Evolutionary conservation across 2,329 filamentous ascomycete genomes (phyloP), one percentile per base, ranked within the genome.

Genomic region (Aurifilum marmelostoma): DNA sequence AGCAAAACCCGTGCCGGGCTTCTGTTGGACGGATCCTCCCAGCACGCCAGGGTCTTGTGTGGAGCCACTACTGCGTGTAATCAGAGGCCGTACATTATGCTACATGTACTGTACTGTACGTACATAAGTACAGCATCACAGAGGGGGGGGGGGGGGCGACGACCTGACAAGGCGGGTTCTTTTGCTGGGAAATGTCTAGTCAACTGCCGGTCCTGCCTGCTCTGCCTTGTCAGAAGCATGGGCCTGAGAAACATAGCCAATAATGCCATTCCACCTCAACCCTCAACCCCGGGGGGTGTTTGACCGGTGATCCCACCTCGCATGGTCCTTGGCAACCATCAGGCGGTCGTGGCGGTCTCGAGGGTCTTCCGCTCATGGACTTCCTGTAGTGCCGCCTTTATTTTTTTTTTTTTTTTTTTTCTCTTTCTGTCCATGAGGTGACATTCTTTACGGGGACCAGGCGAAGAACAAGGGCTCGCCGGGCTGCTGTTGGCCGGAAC

Each of bases 11-110:
- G 8, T 34, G 34, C 34, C 34, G 8, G 4, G 34, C 8, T 34
- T 34, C 34, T n/a, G 18, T 16, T 39, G 37, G 9, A 62, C 34
- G 37, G 16, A 62, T 43, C 21, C 37, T 47, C n/a, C n/a, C n/a
- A n/a, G n/a, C n/a, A n/a, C n/a, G n/a, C 7, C 61, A 63, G 61
- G 61, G 61, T 50, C 24, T n/a, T 29, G 58, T 34, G 14, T 39
- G 59, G 32, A 3, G 16, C 61, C 41, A 29, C 39, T 63, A 50
- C 61, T 63, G 61, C 61, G 41, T 50, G 61, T 50, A 50, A 63
- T 62, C 9, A 43, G 58, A 8, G 32, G 32, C 43, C 21, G 7
- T 47, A 47, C 41, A 47, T 7, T 21, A 21, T 47, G 21, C 41
- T 21, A 47, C 18, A 8, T 8, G 41, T 21, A 47, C 18, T n/a